Evolutionary conservation across 176 grass and related monocot genomes (phyloP), one percentile per base, ranked within the genome.

Genomic region (Lolium rigidum): DNA sequence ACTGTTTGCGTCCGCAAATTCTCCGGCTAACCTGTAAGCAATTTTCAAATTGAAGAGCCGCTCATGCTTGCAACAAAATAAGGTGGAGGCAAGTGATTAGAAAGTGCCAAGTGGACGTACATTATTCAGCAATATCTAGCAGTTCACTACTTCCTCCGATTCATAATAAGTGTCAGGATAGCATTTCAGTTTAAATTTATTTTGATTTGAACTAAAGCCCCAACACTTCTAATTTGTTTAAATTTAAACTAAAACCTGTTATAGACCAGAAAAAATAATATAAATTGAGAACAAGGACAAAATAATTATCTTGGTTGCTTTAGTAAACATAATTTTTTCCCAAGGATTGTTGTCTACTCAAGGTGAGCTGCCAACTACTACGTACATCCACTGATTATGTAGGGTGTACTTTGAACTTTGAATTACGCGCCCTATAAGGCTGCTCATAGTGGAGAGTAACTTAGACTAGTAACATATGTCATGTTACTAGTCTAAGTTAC

Each of bases 1-100:
- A 18, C 74, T 14, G 64, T 25, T 76, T 65, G 55, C 44, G 10
- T 62, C 68, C 51, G 69, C 79, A 86, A 86, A 65, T 58, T 83
- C 46, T 70, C 51, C 64, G 60, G 79, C 46, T 73, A 71, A 73
- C 88, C n/a, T 63, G 65, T 24, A 58, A 77, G 6, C 55, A 64
- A 26, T 79, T 83, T 86, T 73, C 48, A 86, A 79, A 46, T 78
- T 12, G 18, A 35, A 21, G 39, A 41, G 37, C 48, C 17, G 37
- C 39, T 57, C 85, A 78, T 83, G 74, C 74, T 49, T 46, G 84
- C 54, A 43, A 41, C 63, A 82, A 52, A 54, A 74, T 35, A 20
- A 55, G 61, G 79, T 51, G 20, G 37, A n/a, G 12, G 44, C 73
- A 73, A 83, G 2, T 48, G 46, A 35, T 8, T 24, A 16, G 50